Base-by-base conservation (phyloP, 2,329 filamentous ascomycete genomes). In the Emydomyces testavorans region DNA sequence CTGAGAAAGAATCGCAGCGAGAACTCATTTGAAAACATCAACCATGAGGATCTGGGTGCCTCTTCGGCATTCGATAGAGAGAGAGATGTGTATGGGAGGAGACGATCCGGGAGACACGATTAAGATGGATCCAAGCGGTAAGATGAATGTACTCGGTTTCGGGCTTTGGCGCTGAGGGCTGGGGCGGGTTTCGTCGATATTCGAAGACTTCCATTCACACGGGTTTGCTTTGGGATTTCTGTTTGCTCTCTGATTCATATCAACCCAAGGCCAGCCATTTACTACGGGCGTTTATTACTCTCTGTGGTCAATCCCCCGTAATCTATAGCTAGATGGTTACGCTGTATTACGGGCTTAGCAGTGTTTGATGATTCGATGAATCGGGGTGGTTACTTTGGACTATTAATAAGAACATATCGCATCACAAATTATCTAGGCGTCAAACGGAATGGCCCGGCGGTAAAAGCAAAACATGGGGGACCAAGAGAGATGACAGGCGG, bases 1-100 rank as follows among this genome's bases (percentile, higher is more conserved):
- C 52, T 94, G 58, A 82, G 78, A 57, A 90, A 90, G 69, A 90
- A 85, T 60, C 80, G 80, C 54, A 93, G 85, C 63, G 88, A 94
- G 62, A 78, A 77, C 16, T 90, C 94, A 57, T 95, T 95, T 60
- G 88, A 94, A 60, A 85, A 86, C 62, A 85, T 93, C 56, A 84
- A 92, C 53, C 79, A 81, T 28, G 83, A 89, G 60, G 82, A 80
- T 48, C 52, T 63, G 4, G 58, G 46, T 10, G 50, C 49, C 4
- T 50, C 52, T 15, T 49, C 50, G 6, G 45, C 48, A 11, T 41
- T 48, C 20, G 48, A 50, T 45, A 48, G 35, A 39, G 43, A 52
- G 32, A 28, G 32, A 15, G 29, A 41, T 6, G 41, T 11, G 15
- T 31, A 44, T 16, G 29, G 26, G 18, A 18, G 50, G 31, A 31